phyloP scores from a whole-genome alignment of 352 stramenopile genomes.

The Plasmopara halstedii region DNA sequence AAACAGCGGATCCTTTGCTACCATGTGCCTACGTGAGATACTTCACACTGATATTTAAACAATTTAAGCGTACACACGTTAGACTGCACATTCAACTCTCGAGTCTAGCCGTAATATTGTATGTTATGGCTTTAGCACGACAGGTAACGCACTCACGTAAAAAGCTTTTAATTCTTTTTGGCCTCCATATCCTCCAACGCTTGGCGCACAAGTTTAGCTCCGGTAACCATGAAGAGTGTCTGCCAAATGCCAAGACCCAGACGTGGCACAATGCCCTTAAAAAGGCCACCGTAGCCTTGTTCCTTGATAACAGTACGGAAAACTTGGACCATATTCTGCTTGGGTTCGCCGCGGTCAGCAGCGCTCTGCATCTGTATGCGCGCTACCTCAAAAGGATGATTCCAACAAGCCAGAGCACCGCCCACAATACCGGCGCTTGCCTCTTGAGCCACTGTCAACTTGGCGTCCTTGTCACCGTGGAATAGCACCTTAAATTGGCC shows the following conservation, averaged over 20 bases:
- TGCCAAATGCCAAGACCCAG: slow-evolving; percentile 85
- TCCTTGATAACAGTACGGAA: slow-evolving; percentile 83
- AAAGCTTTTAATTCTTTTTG: slow-evolving; percentile 24
- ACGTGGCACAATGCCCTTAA: slow-evolving; percentile 88
- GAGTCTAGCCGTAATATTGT: slow-evolving; percentile 10
- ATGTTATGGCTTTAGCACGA: not conserved
- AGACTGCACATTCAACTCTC: slow-evolving; percentile 11
- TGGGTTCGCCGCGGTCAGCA: slow-evolving; percentile 79
- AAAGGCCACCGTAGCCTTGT: slow-evolving; percentile 74
- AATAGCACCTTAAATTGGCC: slow-evolving; percentile 79
- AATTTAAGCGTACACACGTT: not conserved
- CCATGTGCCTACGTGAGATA: slow-evolving; percentile 71
- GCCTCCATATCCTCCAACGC: slow-evolving; percentile 55
- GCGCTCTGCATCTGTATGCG: slow-evolving; percentile 90
- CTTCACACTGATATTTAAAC: slow-evolving; percentile 43
- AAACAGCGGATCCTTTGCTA: slow-evolving; percentile 61
- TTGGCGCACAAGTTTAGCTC: slow-evolving; percentile 85
- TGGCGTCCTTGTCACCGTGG: slow-evolving; percentile 76
- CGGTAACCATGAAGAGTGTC: slow-evolving; percentile 91
- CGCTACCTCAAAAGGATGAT: slow-evolving; percentile 89
- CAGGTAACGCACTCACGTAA: not conserved
- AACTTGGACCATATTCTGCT: slow-evolving; percentile 87
- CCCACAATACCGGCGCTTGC: slow-evolving; percentile 80
- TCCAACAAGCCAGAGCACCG: slow-evolving; percentile 85
- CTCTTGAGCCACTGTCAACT: slow-evolving; percentile 85